Evolutionary conservation across 306 rosid species (phyloP), one percentile per base, ranked within the genome.

Genomic region (Rosa lucieae): DNA sequence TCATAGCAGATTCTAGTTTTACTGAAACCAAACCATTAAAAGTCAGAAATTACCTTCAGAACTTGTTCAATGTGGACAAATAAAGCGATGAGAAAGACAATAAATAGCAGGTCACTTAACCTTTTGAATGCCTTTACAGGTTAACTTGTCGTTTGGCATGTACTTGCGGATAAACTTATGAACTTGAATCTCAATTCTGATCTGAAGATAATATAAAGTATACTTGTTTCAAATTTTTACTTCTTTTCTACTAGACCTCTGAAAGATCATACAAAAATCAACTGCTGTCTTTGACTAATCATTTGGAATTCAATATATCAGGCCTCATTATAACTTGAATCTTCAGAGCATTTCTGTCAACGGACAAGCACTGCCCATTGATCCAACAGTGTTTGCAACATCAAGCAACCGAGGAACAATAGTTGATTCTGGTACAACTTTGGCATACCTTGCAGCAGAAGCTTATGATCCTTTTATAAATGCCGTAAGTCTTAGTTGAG

Each of bases 321-420:
- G 99, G 97, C 94, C 98, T 58, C 99, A 93, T 76, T 96, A 96
- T 85, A 93, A 93, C 82, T 81, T 96, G 85, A 85, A 91, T 86
- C 88, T 96, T 75, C 92, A 86, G 87, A 96, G 99, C 90, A 96
- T 96, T 80, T 82, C 97, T 79, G 97, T 96, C 74, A 93, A 88
- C 1, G 96, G 97, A 67, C 97, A 86, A 82, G 14, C 51, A 6
- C 78, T 96, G 55, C 53, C 89, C 40, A 87, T 96, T 56, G 88
- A 86, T 78, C 83, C 97, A 37, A 23, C 93, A 7, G 94, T 93
- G 73, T 96, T 96, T 77, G 79, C 92, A 77, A 93, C 98, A 77
- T 89, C 99, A 78, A 91, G 53, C 86, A 88, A 74, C 82, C 77
- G 86, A 81, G 99, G 99, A 71, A 93, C 99, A 80, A 93, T 96